phyloP scores from a whole-genome alignment of 768 basidiomycete species.

The Mycena vitilis region DNA sequence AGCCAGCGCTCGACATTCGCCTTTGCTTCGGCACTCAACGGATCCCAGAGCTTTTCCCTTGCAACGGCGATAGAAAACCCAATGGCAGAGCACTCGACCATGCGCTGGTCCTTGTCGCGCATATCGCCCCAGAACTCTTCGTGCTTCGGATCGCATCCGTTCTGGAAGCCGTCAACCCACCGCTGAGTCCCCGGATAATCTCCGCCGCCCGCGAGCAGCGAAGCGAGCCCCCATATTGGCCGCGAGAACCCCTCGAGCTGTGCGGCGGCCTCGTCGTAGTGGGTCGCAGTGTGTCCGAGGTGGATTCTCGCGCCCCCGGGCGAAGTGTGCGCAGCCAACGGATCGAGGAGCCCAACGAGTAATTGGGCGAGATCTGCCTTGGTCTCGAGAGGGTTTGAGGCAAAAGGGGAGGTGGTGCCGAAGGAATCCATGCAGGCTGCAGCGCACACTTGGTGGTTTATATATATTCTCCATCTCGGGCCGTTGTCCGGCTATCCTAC shows the following conservation, averaged over 20 bases:
- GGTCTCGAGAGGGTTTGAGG: constrained; percentile 70
- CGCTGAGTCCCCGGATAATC: constrained; percentile 67
- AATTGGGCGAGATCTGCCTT: constrained; percentile 69
- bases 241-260: constrained; percentile 83
- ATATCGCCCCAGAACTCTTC: constrained; percentile 84
- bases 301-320: constrained; percentile 79
- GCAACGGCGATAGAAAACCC: constrained; percentile 78
- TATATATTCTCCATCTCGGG: neutral
- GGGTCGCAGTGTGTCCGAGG: constrained; percentile 75
- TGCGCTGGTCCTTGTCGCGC: constrained; percentile 80
- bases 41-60: constrained; percentile 73
- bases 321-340: constrained; percentile 76
- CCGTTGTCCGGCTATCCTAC: neutral
- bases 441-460: neutral
- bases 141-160: constrained; percentile 73
- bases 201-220: constrained; percentile 73
- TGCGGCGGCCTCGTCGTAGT: constrained; percentile 78
- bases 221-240: constrained; percentile 80
- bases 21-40: constrained; percentile 64
- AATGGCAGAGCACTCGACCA: constrained; percentile 86
- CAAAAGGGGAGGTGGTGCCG: constrained; percentile 55
- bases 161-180: constrained; percentile 75
- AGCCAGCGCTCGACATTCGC: constrained; percentile 73
- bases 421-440: constrained; percentile 46
- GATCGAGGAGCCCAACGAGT: constrained; percentile 70